Percentiles rank a stretch among this genome's conserved stretches.
These are phyloP conservation scores for Aspergillus jensenii DNA, from an alignment of 2,329 filamentous ascomycete species.

Conservation along the genomic window DNA sequence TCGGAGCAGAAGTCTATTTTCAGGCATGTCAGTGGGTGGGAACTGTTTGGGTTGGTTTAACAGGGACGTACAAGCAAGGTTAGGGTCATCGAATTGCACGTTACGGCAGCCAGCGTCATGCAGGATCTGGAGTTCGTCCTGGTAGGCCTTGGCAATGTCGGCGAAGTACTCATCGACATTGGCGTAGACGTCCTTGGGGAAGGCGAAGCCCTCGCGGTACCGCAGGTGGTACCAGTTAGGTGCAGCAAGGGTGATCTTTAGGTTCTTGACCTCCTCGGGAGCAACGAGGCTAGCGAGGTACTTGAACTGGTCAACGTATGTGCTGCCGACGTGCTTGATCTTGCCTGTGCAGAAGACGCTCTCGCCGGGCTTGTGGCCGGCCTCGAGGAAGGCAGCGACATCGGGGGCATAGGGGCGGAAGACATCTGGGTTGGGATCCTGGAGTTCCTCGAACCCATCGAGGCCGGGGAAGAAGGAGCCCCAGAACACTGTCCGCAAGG, in stretches of 20 bases:
- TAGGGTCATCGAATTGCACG: constrained; percentile 68
- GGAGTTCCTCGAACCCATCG: constrained; percentile 56
- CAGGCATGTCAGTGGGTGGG: constrained; percentile 2
- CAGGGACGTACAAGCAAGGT: constrained; percentile 60
- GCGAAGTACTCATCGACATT: constrained; percentile 63
- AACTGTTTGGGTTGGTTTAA: constrained; percentile 33
- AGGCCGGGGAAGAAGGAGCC: constrained; percentile 57
- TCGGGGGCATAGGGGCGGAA: constrained; percentile 62
- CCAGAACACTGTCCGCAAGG: constrained; percentile 51
- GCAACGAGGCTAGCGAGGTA: constrained; percentile 61
- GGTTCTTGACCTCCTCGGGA: constrained; percentile 61
- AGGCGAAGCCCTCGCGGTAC: constrained; percentile 56
- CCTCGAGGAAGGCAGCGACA: constrained; percentile 62
- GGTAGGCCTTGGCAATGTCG: constrained; percentile 66
- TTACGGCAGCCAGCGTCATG: constrained; percentile 64
- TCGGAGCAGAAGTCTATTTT: constrained; percentile 69
- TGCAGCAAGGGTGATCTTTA: constrained; percentile 68
- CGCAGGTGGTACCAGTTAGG: constrained; percentile 70
- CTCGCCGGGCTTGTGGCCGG: constrained; percentile 56
- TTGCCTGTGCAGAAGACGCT: constrained; percentile 59
- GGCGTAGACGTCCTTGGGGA: constrained; percentile 56
- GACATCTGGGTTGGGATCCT: constrained; percentile 49
- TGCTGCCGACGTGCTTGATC: constrained; percentile 58
- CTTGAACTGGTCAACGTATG: constrained; percentile 59
- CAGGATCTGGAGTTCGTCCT: constrained; percentile 60